Conservation (phyloP, 176 grass and related monocot genomes). For the Secale cereale region DNA sequence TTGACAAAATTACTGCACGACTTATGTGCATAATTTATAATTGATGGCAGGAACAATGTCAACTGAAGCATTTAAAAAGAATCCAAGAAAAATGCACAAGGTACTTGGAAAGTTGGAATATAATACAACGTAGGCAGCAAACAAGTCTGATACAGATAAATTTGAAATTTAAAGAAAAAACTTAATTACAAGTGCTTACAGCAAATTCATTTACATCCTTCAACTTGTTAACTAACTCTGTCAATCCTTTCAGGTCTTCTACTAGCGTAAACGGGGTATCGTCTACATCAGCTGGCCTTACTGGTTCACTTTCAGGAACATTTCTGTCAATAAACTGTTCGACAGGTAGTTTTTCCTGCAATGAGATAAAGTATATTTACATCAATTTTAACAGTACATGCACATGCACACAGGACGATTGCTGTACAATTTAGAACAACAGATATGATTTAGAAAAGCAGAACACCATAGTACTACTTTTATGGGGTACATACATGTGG, state of each 20-base stretch:
- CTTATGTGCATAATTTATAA: background rate
- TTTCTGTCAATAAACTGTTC: slow-evolving; percentile 76
- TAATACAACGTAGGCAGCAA: background rate
- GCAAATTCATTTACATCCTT: slow-evolving; percentile 80
- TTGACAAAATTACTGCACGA: background rate
- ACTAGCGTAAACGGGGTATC: slow-evolving; percentile 84
- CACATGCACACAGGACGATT: slow-evolving; percentile 9
- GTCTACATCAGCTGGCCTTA: slow-evolving; percentile 68
- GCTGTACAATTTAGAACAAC: background rate
- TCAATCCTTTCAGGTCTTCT: slow-evolving; percentile 62
- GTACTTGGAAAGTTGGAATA: background rate
- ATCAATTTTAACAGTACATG: slow-evolving; percentile 4
- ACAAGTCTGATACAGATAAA: slow-evolving; percentile 9
- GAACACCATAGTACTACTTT: background rate
- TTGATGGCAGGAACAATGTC: background rate
- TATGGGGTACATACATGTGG: background rate
- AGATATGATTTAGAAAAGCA: background rate
- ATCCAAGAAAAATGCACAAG: background rate
- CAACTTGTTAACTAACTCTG: slow-evolving; percentile 74
- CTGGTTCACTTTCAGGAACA: slow-evolving; percentile 56
- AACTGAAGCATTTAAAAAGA: background rate
- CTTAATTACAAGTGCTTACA: slow-evolving; percentile 53
- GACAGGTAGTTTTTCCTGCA: slow-evolving; percentile 65
- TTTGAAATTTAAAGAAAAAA: slow-evolving; percentile 5
- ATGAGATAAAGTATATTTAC: slow-evolving; percentile 10